Evolutionary conservation across 768 basidiomycete species (phyloP).

Genomic region (Kondoa malvinella): DNA sequence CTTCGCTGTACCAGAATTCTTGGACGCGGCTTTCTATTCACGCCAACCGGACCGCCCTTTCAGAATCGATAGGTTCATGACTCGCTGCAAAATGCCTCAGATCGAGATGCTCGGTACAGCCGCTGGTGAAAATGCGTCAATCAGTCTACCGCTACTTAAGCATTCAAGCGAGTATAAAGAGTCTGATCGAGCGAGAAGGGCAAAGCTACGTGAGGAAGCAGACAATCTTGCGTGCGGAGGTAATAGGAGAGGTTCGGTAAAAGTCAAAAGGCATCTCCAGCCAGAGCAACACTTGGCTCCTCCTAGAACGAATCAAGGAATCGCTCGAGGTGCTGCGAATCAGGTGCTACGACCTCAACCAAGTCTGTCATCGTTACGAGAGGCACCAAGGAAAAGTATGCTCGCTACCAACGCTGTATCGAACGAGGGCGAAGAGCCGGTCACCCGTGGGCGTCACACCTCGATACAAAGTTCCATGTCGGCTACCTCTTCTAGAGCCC

Average conservation of each 20-base stretch:
- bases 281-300: not conserved
- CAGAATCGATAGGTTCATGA: constrained; percentile 53
- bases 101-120: constrained; percentile 77
- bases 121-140: constrained; percentile 74
- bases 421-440: too few relatives aligned
- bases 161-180: constrained; percentile 5
- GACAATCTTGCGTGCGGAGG: not conserved
- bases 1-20: constrained; percentile 34
- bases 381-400: too few relatives aligned
- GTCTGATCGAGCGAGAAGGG: constrained; percentile 11
- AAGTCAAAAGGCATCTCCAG: not conserved
- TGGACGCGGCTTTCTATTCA: constrained; percentile 34
- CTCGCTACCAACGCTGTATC: too few relatives aligned
- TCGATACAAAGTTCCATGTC: too few relatives aligned
- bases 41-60: constrained; percentile 35
- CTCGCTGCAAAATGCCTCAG: constrained; percentile 91
- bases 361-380: too few relatives aligned
- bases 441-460: too few relatives aligned
- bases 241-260: not conserved
- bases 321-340: too few relatives aligned
- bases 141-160: constrained; percentile 64
- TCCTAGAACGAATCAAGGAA: too few relatives aligned
- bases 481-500: not conserved
- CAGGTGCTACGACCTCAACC: too few relatives aligned
- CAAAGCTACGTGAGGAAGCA: constrained; percentile 2